These are phyloP conservation scores for Teunomyces barrocoloradensis DNA, from an alignment of 805 yeast species.

Conservation along the genomic window DNA sequence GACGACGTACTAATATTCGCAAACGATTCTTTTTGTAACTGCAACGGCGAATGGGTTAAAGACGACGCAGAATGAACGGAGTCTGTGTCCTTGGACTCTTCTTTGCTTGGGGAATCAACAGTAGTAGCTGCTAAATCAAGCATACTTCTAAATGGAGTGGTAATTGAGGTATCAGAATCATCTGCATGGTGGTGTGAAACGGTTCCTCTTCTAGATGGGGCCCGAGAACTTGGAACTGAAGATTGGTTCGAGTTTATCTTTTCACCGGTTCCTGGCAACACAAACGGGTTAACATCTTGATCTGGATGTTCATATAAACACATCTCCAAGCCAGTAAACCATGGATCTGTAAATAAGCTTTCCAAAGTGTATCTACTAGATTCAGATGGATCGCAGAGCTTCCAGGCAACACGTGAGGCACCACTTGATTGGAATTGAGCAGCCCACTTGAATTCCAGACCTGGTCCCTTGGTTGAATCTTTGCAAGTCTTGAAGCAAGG, in stretches of 20 bases:
- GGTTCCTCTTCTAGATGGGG: constrained; percentile 31
- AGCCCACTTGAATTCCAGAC: constrained; percentile 69
- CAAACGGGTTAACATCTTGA: constrained; percentile 36
- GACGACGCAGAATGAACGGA: constrained; percentile 27
- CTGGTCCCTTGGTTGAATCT: constrained; percentile 56
- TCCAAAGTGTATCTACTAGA: constrained; percentile 52
- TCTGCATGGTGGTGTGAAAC: constrained; percentile 8
- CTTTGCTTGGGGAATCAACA: constrained; percentile 1
- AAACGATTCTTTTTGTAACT: constrained; percentile 12
- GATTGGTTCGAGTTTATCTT: constrained; percentile 9
- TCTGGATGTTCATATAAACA: constrained; percentile 54
- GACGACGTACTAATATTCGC: neutral
- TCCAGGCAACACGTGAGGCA: constrained; percentile 71
- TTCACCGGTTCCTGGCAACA: constrained; percentile 23
- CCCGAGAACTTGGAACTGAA: constrained; percentile 23
- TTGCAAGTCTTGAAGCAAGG: constrained; percentile 49
- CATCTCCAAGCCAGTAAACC: constrained; percentile 58
- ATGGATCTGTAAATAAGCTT: constrained; percentile 57
- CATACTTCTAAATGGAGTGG: constrained; percentile 37
- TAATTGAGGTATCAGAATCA: constrained; percentile 16
- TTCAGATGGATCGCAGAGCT: constrained; percentile 64
- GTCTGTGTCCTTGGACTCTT: constrained; percentile 7
- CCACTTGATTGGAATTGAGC: constrained; percentile 55
- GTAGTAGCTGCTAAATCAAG: constrained; percentile 25
- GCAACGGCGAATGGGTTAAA: constrained; percentile 19